Conservation (phyloP, 148 eudicot species). For the Rheum nobile region DNA sequence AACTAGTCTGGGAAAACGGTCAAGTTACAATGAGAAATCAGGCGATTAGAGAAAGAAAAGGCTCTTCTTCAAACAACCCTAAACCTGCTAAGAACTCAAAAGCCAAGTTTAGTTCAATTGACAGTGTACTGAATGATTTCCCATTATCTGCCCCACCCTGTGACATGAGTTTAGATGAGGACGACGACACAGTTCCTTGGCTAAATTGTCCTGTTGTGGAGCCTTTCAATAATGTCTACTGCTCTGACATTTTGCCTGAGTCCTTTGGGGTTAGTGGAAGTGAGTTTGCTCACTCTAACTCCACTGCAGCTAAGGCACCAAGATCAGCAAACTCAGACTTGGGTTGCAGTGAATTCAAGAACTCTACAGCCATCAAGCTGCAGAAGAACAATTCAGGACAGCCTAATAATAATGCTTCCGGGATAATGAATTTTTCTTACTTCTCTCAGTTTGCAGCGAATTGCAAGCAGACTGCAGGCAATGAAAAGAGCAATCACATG, state of each 20-base stretch:
- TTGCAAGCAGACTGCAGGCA: conserved; percentile 15
- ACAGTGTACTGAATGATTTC: conserved; percentile 29
- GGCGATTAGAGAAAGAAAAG: conserved; percentile 22
- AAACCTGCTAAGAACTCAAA: conserved; percentile 20
- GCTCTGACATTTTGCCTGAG: conserved; percentile 58
- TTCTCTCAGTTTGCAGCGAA: conserved; percentile 53
- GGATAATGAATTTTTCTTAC: conserved; percentile 52
- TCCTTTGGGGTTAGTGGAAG: conserved; percentile 51
- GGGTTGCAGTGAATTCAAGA: conserved; percentile 20
- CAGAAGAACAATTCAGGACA: conserved; percentile 33
- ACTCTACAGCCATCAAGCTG: conserved; percentile 19
- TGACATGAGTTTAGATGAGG: conserved; percentile 39
- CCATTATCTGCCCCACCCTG: conserved; percentile 35
- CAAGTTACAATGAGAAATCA: conserved; percentile 9
- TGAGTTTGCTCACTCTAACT: conserved; percentile 11
- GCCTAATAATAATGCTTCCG: conserved; percentile 31
- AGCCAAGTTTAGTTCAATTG: conserved; percentile 32
- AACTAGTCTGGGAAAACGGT: conserved; percentile 56
- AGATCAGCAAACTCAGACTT: conserved; percentile 40
- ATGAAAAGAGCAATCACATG: conserved; percentile 16
- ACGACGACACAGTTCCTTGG: conserved; percentile 66
- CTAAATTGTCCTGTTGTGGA: conserved; percentile 46
- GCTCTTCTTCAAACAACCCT: conserved; percentile 18
- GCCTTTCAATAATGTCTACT: conserved; percentile 35
- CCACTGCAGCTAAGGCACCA: conserved; percentile 15